A percentile compares a stretch with the other conserved stretches of the same genome.
These are phyloP conservation scores for Fusarium incarnatum DNA, from an alignment of 2,329 filamentous ascomycete genomes.

Conservation along the genomic window DNA sequence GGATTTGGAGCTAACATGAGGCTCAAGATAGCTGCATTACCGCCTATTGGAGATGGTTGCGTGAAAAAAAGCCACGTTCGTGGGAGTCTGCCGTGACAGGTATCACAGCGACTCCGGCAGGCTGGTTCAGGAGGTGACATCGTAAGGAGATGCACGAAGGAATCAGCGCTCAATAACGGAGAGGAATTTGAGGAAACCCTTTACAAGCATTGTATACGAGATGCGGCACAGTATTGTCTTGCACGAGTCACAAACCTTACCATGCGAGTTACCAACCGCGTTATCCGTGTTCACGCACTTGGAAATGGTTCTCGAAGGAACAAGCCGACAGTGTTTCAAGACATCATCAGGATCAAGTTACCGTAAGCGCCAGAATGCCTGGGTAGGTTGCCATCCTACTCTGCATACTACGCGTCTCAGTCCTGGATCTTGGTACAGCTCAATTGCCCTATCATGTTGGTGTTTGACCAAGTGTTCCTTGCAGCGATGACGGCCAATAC, in stretches of 20 bases:
- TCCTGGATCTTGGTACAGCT: not conserved
- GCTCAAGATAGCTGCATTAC: conserved; percentile 2
- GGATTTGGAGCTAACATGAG: not conserved
- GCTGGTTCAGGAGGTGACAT: not conserved
- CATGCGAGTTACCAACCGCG: not conserved
- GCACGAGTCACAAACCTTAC: not conserved
- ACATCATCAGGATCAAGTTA: not conserved
- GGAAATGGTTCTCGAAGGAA: not conserved
- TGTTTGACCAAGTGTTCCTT: not conserved
- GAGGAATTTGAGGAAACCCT: not conserved
- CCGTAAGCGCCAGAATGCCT: not conserved
- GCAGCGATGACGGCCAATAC: not conserved
- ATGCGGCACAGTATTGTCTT: not conserved
- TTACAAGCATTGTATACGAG: not conserved
- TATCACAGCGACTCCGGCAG: not conserved
- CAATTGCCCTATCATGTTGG: not conserved
- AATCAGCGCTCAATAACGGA: not conserved
- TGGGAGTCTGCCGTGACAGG: not conserved
- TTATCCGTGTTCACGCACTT: not conserved
- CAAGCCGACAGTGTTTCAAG: not conserved
- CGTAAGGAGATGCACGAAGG: not conserved
- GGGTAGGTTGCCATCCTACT: not conserved
- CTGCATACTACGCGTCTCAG: not conserved
- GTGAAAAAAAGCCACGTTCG: not conserved
- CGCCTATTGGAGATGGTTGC: not conserved